Percentiles rank a stretch among this genome's conserved stretches.
These are phyloP conservation scores for Pelargonium nanum DNA, from an alignment of 345 rosid species.

Conservation along the genomic window DNA sequence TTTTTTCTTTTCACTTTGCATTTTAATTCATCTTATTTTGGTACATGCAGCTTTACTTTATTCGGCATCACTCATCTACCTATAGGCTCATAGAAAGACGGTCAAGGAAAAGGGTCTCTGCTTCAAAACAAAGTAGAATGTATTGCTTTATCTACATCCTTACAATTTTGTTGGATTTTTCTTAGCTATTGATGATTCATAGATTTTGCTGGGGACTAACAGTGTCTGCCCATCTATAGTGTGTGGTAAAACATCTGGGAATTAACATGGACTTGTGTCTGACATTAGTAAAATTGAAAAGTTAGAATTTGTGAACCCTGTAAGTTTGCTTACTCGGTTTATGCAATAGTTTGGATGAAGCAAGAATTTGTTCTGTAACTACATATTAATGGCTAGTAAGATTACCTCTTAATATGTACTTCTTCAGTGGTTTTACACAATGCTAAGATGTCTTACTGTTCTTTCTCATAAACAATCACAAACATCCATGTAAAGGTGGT, in stretches of 20 bases:
- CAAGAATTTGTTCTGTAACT: neutral
- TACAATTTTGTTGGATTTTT: neutral
- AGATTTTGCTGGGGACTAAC: neutral
- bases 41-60: conserved; percentile 53
- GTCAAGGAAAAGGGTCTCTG: conserved; percentile 19
- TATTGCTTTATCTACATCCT: conserved; percentile 6
- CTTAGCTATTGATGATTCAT: neutral
- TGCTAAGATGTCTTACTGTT: too few species aligned
- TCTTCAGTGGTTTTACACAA: too few species aligned
- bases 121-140: conserved; percentile 26
- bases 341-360: neutral
- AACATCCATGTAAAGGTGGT: too few species aligned
- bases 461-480: too few species aligned
- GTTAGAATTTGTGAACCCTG: neutral
- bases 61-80: conserved; percentile 47
- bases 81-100: conserved; percentile 24
- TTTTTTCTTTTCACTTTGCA: neutral
- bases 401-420: too few species aligned
- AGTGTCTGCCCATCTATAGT: neutral
- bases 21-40: neutral
- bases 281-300: neutral
- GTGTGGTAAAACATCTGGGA: neutral
- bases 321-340: neutral
- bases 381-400: neutral
- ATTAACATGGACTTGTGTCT: neutral